Evolutionary conservation across 192 early-diverging fungal genomes (phyloP), one percentile per base, ranked within the genome.

Genomic region (Pilaira anomala): DNA sequence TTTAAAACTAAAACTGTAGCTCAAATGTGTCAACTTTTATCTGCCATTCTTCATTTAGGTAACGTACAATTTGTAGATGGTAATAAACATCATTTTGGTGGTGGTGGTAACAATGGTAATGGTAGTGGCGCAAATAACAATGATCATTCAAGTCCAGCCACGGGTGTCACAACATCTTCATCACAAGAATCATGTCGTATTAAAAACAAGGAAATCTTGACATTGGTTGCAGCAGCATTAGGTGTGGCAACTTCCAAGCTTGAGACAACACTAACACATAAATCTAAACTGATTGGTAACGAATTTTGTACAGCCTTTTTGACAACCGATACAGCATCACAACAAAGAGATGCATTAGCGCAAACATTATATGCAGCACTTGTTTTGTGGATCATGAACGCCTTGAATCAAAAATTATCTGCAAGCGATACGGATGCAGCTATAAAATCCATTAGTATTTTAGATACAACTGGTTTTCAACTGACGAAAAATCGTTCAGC

Each of bases 31-130:
- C 88, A 92, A 57, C 66, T 91, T 1, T 68, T 99, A 30, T 88
- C 93, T 0, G 97, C 92, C 0, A 90, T 97, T 41, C 73, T 98
- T 67, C 93, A 96, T 60, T 72, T 98, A 22, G 94, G 94, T 29
- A 94, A 95, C 55, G 71, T 95, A n/a, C 79, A 85, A 57, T 98
- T 98, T 66, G 58, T 78, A 2, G 90, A 87, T 56, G 76, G 75
- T 9, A 68, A 59, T 19, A 71, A 82, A 51, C 77, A 85, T 44
- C 49, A 51, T 13, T 63, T 63, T 62, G 59, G 59, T 12, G 40
- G 50, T 8, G 12, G 25, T 4, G 14, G 29, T 1, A 52, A 48
- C 2, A 13, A 21, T 22, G n/a, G 33, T 36, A 36, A 36, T 36
- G 11, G 11, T 6, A 36, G 33, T 36, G 33, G 33, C 33, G 33